Base-by-base conservation (phyloP, 768 basidiomycete species). In the Suillus discolor region DNA sequence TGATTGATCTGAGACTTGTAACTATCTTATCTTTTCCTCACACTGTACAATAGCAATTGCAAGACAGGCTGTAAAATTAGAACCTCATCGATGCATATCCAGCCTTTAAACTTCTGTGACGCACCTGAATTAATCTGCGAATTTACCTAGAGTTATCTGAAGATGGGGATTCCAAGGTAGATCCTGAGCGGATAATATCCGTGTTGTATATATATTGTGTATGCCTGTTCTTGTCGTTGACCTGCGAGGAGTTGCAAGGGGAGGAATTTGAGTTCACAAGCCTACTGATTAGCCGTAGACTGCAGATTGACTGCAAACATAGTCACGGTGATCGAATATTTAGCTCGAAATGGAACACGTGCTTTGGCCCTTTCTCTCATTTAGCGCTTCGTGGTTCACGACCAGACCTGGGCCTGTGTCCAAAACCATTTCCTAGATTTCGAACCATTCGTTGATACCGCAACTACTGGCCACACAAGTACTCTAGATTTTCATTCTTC, bases 1-100 rank as follows among this genome's bases (percentile, higher is more conserved):
- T 78, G 87, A 79, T 73, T 88, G 71, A 82, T n/a, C 25, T 64
- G 54, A 60, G 41, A 59, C 34, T 45, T 57, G 59, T 64, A 61
- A 47, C 38, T 36, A 53, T 64, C 57, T 38, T 66, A 57, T 67
- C 15, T 64, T 38, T 49, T 42, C 51, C 63, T 57, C 44, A 47
- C 64, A 69, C 63, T 74, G 74, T 74, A 75, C 66, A 71, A 69
- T 62, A 67, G 44, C 63, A 16, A 28, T 31, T 28, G 64, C 66
- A 68, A 67, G 70, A 23, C 63, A 51, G 42, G 39, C 25, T 42
- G 20, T 42, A 20, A 42, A 42, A 41, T 20, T 42, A 18, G 41
- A 12, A 25, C 28, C 1, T 28, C 57, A 18, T 25, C 39, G 25
- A 38, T 41, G 25, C 25, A 28, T 38, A 38, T 12, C 18, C 59